Conservation (phyloP, 2,329 filamentous ascomycete species). For the Beauveria asiatica region DNA sequence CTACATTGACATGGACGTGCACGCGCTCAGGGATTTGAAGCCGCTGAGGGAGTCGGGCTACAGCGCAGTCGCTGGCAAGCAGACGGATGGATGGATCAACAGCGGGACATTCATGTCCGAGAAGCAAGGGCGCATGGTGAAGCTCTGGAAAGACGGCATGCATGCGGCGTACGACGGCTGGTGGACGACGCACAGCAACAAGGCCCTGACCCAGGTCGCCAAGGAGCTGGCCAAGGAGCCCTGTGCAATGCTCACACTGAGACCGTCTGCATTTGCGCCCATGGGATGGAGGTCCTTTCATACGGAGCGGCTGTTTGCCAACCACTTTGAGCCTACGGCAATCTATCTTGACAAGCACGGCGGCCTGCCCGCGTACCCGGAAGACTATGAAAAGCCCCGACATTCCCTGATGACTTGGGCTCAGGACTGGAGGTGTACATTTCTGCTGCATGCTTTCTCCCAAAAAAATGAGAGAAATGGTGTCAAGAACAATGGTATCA, state of each 20-base stretch:
- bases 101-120: constrained; percentile 19
- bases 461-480: constrained; percentile 5
- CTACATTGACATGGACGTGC: constrained; percentile 18
- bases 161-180: constrained; percentile 20
- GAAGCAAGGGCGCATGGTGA: constrained; percentile 14
- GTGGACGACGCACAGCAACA: constrained; percentile 23
- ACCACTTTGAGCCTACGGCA: constrained; percentile 12
- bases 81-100: constrained; percentile 15
- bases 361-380: constrained; percentile 4
- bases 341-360: not conserved
- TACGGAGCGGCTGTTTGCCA: constrained; percentile 12
- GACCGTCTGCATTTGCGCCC: constrained; percentile 18
- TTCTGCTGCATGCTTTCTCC: constrained; percentile 18
- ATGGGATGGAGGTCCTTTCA: constrained; percentile 15
- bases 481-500: constrained; percentile 11
- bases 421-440: constrained; percentile 15
- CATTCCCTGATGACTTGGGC: constrained; percentile 12
- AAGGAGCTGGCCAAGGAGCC: constrained; percentile 37
- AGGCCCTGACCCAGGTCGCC: constrained; percentile 19
- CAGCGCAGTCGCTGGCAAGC: constrained; percentile 14
- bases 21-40: constrained; percentile 13
- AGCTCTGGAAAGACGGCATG: constrained; percentile 18
- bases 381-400: not conserved
- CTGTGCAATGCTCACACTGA: constrained; percentile 19
- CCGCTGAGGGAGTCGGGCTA: constrained; percentile 10